These are phyloP conservation scores for Mucuna pruriens DNA, from an alignment of 306 rosid species.

Conservation along the genomic window DNA sequence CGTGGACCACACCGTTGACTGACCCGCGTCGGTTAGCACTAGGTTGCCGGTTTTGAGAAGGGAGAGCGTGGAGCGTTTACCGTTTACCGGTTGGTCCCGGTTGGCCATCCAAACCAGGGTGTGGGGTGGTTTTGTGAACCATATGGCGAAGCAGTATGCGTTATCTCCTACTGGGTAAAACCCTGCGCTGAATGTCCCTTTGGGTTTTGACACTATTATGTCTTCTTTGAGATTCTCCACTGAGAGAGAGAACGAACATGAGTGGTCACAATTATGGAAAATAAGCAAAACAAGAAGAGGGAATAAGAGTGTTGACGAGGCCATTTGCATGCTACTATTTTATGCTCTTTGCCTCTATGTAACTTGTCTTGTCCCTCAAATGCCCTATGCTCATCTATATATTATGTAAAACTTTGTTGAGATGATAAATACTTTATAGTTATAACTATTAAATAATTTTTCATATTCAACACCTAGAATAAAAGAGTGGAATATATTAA, in stretches of 20 bases:
- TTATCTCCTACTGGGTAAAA: background rate
- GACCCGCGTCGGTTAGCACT: background rate
- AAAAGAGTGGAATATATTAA: too few species aligned
- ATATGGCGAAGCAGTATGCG: background rate
- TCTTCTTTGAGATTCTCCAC: background rate
- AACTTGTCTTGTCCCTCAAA: too few species aligned
- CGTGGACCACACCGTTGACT: background rate
- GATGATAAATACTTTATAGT: too few species aligned
- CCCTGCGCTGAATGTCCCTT: background rate
- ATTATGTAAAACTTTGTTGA: too few species aligned
- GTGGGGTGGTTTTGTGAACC: background rate
- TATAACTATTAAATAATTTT: too few species aligned
- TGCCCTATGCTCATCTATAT: too few species aligned
- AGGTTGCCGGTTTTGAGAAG: background rate
- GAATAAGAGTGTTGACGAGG: background rate
- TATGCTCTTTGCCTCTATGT: too few species aligned
- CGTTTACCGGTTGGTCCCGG: background rate
- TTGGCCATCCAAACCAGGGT: slow-evolving; percentile 2
- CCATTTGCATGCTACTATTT: background rate
- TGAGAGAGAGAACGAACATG: background rate
- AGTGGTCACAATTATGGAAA: background rate
- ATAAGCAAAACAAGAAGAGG: background rate
- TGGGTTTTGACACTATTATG: background rate
- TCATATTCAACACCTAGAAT: too few species aligned
- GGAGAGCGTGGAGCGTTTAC: background rate